Evolutionary conservation across 169 alveolate genomes (phyloP).

Genomic region (Cryptosporidium meleagridis): DNA sequence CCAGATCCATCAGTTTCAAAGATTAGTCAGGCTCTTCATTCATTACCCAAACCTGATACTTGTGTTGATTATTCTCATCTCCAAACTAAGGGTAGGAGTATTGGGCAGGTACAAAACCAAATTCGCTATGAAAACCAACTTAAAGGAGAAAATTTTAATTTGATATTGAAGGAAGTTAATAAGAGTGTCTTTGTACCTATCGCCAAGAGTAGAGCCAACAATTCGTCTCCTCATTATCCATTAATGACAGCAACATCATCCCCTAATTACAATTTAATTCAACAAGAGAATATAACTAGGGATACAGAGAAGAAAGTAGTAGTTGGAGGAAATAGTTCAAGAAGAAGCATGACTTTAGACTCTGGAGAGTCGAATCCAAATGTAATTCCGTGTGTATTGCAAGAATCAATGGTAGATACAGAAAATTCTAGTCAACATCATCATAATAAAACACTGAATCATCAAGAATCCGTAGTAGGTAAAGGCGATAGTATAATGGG

Average conservation of each 20-base stretch:
- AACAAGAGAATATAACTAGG: not conserved
- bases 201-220: not conserved
- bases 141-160: not conserved
- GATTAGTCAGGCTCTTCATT: not conserved
- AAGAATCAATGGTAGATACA: not conserved
- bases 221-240: slow-evolving; percentile 38
- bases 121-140: not conserved
- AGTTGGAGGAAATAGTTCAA: slow-evolving; percentile 21
- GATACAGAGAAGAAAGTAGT: not conserved
- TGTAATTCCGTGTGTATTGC: slow-evolving; percentile 36
- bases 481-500: not conserved
- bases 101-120: not conserved
- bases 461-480: not conserved
- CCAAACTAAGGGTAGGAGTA: not conserved
- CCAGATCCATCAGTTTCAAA: not conserved
- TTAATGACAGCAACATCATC: slow-evolving; percentile 53
- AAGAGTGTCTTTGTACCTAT: slow-evolving; percentile 4
- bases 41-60: not conserved
- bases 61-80: not conserved
- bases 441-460: not conserved
- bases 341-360: slow-evolving; percentile 23
- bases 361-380: slow-evolving; percentile 26
- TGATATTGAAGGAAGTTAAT: slow-evolving; percentile 1
- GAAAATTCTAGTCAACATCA: not conserved
- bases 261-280: slow-evolving; percentile 19